Conservation (phyloP, 257 asterid genomes). For the Solanum etuberosum region DNA sequence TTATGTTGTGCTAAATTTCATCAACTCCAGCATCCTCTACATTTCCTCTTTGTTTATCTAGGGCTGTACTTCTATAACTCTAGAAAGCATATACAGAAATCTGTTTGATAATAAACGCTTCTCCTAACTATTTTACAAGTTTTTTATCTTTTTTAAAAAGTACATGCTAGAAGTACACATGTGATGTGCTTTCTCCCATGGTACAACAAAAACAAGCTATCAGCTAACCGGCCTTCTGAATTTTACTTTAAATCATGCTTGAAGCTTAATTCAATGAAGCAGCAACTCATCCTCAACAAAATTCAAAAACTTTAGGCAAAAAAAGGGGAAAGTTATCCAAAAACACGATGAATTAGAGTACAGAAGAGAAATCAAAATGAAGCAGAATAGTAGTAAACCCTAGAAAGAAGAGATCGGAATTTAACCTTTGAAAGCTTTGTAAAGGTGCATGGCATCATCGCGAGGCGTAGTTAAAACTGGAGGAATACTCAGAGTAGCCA, state of each 20-base stretch:
- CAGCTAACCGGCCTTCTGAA: neutral
- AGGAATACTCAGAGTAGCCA: constrained; percentile 61
- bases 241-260: neutral
- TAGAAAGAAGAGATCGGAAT: neutral
- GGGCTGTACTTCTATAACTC: neutral
- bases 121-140: neutral
- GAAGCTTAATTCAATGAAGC: neutral
- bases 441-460: constrained; percentile 73
- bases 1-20: neutral
- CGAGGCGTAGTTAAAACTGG: constrained; percentile 73
- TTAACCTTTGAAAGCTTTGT: constrained; percentile 86
- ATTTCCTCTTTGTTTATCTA: neutral
- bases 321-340: neutral
- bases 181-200: neutral
- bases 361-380: neutral
- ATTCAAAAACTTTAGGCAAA: neutral
- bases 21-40: neutral
- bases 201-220: neutral
- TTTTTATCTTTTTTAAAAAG: too few species aligned
- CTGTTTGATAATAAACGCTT: neutral
- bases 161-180: neutral
- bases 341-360: neutral
- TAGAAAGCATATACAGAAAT: neutral
- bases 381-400: neutral
- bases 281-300: neutral